A percentile compares a stretch with the other conserved stretches of the same genome.
phyloP scores from a whole-genome alignment of 2,329 filamentous ascomycete species.

The Sphaerulina vaccinii region DNA sequence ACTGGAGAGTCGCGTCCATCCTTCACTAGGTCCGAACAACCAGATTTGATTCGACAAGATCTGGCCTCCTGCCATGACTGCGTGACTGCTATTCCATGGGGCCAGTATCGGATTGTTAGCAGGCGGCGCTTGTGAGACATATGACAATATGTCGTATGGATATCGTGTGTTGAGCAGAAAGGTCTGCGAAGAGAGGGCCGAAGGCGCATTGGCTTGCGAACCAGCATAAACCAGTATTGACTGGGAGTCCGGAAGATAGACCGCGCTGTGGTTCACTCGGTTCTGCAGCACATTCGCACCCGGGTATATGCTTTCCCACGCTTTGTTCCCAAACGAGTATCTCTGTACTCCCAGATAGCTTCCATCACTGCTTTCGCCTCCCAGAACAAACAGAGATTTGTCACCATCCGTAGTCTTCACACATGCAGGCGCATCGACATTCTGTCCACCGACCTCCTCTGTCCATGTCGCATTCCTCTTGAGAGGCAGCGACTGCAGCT shows the following conservation, averaged over 20 bases:
- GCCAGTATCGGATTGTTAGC: constrained; percentile 69
- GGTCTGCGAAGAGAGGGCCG: constrained; percentile 65
- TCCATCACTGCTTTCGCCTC: constrained; percentile 61
- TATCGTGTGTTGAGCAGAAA: constrained; percentile 68
- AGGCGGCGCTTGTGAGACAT: constrained; percentile 60
- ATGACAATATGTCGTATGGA: constrained; percentile 64
- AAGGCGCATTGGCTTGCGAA: constrained; percentile 57
- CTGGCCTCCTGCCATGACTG: constrained; percentile 72
- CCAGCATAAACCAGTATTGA: constrained; percentile 81
- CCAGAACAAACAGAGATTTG: constrained; percentile 75
- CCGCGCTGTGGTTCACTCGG: constrained; percentile 70
- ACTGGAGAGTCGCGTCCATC: constrained; percentile 68
- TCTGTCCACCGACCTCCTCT: constrained; percentile 61
- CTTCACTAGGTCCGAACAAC: constrained; percentile 63
- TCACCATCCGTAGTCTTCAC: constrained; percentile 65
- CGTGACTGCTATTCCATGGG: constrained; percentile 68
- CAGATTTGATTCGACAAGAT: constrained; percentile 66
- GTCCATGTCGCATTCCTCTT: constrained; percentile 70
- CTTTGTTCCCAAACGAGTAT: constrained; percentile 57
- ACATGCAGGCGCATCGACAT: constrained; percentile 74
- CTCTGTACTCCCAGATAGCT: constrained; percentile 74
- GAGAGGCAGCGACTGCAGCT: constrained; percentile 72
- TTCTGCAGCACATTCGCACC: constrained; percentile 59
- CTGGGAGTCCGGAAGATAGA: constrained; percentile 68
- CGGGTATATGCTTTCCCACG: constrained; percentile 59